Percentiles rank a stretch among this genome's conserved stretches.
phyloP scores from a whole-genome alignment of 139 green algal species.

The Micractinium conductrix region DNA sequence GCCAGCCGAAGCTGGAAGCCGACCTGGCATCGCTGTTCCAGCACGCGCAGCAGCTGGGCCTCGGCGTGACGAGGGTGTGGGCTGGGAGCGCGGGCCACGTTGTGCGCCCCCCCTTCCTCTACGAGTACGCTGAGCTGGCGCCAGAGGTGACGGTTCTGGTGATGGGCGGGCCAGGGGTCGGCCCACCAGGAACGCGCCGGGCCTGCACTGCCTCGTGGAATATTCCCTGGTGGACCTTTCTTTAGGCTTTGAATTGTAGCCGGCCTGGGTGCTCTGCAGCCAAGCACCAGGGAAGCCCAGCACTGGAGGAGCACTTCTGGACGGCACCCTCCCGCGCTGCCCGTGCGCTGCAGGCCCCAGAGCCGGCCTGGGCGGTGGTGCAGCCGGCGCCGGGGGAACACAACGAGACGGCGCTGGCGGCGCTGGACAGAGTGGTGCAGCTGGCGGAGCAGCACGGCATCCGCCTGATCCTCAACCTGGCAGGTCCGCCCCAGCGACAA shows the following conservation, averaged over 20 bases:
- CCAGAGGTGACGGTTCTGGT: too few species aligned
- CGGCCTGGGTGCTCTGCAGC: too few species aligned
- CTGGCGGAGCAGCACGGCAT: neutral
- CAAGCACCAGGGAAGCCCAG: too few species aligned
- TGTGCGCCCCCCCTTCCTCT: slow-evolving; percentile 11
- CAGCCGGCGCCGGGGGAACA: neutral
- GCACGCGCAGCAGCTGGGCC: neutral
- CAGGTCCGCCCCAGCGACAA: neutral
- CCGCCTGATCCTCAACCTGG: neutral
- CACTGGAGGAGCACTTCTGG: too few species aligned
- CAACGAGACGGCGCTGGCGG: slow-evolving; percentile 17
- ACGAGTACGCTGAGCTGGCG: too few species aligned
- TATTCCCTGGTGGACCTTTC: too few species aligned
- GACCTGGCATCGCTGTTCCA: neutral
- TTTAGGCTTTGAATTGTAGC: too few species aligned
- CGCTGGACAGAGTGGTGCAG: neutral
- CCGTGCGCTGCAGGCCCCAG: neutral
- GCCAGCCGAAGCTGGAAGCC: neutral
- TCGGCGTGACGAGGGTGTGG: neutral
- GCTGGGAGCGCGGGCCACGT: neutral
- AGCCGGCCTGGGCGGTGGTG: neutral
- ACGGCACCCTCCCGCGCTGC: neutral
- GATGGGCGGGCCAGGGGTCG: too few species aligned
- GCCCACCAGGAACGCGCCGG: too few species aligned
- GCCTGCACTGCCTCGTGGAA: too few species aligned